These are phyloP conservation scores for Trichoderma koningiopsis DNA, from an alignment of 2,329 filamentous ascomycete genomes.

Conservation along the genomic window DNA sequence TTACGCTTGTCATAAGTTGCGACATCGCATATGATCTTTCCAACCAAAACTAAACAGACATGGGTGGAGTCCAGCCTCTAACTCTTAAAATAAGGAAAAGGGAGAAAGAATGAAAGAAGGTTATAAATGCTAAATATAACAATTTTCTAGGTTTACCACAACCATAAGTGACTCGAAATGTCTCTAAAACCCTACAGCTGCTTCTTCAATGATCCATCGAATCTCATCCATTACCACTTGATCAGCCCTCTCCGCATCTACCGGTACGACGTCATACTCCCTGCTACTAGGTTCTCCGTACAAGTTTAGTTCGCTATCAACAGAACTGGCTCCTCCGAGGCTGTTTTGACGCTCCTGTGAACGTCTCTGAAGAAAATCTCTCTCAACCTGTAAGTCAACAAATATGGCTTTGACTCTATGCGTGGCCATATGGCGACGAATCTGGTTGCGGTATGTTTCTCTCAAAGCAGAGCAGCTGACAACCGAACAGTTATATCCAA, in stretches of 20 bases:
- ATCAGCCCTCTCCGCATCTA: background rate
- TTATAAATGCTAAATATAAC: too few species aligned
- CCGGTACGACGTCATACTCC: background rate
- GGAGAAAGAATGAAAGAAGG: too few species aligned
- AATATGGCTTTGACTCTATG: background rate
- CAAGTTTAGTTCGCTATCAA: background rate
- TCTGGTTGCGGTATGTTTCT: background rate
- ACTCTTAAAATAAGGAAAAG: too few species aligned
- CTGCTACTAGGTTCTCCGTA: background rate
- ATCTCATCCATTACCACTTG: background rate
- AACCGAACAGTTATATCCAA: background rate
- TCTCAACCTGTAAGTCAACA: background rate
- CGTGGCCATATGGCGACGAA: background rate
- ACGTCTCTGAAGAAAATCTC: background rate
- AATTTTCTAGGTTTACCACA: background rate
- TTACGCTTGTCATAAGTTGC: background rate
- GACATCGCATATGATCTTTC: too few species aligned
- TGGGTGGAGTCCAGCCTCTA: too few species aligned
- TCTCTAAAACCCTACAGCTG: background rate
- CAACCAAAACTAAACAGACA: too few species aligned
- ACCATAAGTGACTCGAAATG: too few species aligned
- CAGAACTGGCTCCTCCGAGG: background rate
- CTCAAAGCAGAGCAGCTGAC: slow-evolving; percentile 1
- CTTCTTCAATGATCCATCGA: background rate
- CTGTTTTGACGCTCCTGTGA: background rate